These are phyloP conservation scores for Evansstolkia leycettana DNA, from an alignment of 495 filamentous ascomycete species.

Conservation along the genomic window DNA sequence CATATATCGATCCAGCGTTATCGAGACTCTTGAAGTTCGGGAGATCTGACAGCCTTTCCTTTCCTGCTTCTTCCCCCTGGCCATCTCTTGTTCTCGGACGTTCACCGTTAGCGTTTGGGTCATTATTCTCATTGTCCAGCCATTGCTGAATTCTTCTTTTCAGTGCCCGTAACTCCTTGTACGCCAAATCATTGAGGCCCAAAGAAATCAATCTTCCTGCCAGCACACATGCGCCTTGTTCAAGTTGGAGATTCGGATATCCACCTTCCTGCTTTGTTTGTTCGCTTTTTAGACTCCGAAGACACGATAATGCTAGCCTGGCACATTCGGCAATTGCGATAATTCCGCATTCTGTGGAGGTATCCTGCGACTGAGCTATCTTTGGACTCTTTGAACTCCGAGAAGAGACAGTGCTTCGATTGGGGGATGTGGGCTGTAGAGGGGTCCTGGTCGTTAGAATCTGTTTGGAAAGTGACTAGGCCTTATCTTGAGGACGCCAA, in stretches of 20 bases:
- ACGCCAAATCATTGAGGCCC: slow-evolving; percentile 60
- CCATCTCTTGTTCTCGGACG: slow-evolving; percentile 6
- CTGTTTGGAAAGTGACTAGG: neutral
- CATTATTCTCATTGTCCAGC: slow-evolving; percentile 12
- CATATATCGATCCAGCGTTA: slow-evolving; percentile 21
- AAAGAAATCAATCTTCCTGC: slow-evolving; percentile 59
- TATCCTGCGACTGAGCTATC: slow-evolving; percentile 3
- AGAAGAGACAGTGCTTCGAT: slow-evolving; percentile 37
- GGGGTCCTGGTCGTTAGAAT: slow-evolving; percentile 19
- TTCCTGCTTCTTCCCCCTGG: slow-evolving; percentile 18
- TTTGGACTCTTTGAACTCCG: slow-evolving; percentile 9
- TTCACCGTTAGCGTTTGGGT: slow-evolving; percentile 9
- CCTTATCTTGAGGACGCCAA: slow-evolving; percentile 1
- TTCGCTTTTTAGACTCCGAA: slow-evolving; percentile 47
- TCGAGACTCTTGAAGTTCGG: slow-evolving; percentile 42
- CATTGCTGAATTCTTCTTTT: slow-evolving; percentile 48
- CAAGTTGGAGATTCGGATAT: slow-evolving; percentile 60
- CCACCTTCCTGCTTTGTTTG: slow-evolving; percentile 32
- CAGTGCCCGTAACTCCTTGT: slow-evolving; percentile 59
- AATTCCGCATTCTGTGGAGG: slow-evolving; percentile 19
- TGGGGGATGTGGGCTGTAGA: slow-evolving; percentile 40
- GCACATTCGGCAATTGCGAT: slow-evolving; percentile 57
- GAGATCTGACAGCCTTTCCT: slow-evolving; percentile 46
- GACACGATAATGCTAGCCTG: slow-evolving; percentile 54
- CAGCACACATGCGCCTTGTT: slow-evolving; percentile 71